Base-by-base conservation (phyloP, 148 eudicot genomes). In the Rhododendron ovatum region DNA sequence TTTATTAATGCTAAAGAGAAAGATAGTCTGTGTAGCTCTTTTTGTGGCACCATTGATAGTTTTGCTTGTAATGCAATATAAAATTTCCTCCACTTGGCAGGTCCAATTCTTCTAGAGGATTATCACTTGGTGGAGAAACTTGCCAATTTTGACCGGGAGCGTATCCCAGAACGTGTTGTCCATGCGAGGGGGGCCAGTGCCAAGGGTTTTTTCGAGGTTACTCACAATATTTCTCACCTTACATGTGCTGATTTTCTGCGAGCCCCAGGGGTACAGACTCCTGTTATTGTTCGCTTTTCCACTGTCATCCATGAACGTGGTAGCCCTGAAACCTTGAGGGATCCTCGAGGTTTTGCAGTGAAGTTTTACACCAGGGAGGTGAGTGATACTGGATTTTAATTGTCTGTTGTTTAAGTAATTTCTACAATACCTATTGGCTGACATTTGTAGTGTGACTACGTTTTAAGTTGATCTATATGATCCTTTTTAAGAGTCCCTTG, bases 311-410 rank as follows among this genome's bases (percentile, higher is more conserved):
- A 96, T 89, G 99, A 96, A 81, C 98, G 98, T 89, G 99, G 98
- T 43, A 96, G 99, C 89, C 99, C 99, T 77, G 98, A 96, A 90
- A 95, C 98, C 87, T 78, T 96, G 67, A 93, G 99, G 86, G 99
- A 96, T 86, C 99, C 98, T 84, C 91, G 99, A 87, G 99, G 99
- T 82, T 96, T 96, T 89, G 99, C 99, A 53, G 95, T 95, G 89
- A 96, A 96, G 91, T 96, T 96, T 53, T 96, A 96, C 92, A 96
- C 99, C 86, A 90, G 99, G 88, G 99, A 96, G 98, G 99, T 95
- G 78, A 81, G 89, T 39, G 37, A 41, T 39, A 61, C 84, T 55
- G 48, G 5, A 7, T 59, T 61, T 35, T 80, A 4, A 11, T 69
- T 59, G 15, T 20, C 48, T 18, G 41, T 8, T 50, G 59, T 41